These are phyloP conservation scores for Atkinsonella texensis DNA, from an alignment of 2,329 filamentous ascomycete genomes.

Conservation along the genomic window DNA sequence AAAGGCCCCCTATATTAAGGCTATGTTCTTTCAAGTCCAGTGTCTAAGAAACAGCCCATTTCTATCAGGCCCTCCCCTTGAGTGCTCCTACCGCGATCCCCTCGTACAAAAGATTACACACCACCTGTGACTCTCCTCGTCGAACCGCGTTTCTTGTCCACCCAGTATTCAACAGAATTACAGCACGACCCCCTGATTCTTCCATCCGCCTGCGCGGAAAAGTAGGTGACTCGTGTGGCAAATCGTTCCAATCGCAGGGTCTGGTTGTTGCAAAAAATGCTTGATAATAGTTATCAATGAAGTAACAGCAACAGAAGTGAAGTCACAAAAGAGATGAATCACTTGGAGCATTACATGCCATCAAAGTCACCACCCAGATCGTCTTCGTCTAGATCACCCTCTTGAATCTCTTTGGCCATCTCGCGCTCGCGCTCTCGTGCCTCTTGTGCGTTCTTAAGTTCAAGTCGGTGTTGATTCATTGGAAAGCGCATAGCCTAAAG, in stretches of 20 bases:
- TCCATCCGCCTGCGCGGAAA: neutral
- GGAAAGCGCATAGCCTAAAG: slow-evolving; percentile 90
- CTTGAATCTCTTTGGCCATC: slow-evolving; percentile 97
- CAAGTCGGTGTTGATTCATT: slow-evolving; percentile 96
- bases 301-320: slow-evolving; percentile 7
- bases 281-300: neutral
- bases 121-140: neutral
- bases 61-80: neutral
- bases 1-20: slow-evolving; percentile 1
- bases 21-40: neutral
- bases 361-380: slow-evolving; percentile 94
- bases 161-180: neutral
- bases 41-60: neutral
- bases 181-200: neutral
- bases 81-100: neutral
- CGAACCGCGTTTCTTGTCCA: neutral
- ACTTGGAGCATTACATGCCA: slow-evolving; percentile 55
- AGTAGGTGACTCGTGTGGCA: neutral
- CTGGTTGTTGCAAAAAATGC: neutral
- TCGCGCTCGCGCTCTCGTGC: slow-evolving; percentile 93
- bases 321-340: slow-evolving; percentile 5
- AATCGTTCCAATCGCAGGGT: neutral
- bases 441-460: slow-evolving; percentile 96
- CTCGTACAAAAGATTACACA: neutral
- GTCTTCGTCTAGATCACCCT: slow-evolving; percentile 92